Conservation (phyloP, 768 basidiomycete genomes). For the Rhodotorula taiwanensis region DNA sequence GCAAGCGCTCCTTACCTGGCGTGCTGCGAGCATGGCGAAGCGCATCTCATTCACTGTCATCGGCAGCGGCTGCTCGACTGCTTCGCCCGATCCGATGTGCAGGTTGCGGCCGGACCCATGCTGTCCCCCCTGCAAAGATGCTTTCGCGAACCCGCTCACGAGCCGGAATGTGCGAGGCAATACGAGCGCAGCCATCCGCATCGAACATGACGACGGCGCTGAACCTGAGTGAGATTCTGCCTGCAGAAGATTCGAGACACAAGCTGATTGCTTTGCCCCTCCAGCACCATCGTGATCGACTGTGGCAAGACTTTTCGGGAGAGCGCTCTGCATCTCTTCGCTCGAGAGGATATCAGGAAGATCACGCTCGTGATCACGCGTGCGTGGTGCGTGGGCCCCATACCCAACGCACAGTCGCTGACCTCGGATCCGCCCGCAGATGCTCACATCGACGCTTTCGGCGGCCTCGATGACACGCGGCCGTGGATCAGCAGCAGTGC, state of each 20-base stretch:
- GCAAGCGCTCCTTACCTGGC: too few relatives aligned
- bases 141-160: conserved; percentile 50
- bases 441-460: conserved; percentile 76
- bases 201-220: conserved; percentile 35
- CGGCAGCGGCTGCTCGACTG: conserved; percentile 14
- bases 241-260: neutral
- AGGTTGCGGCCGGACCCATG: conserved; percentile 58
- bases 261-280: neutral
- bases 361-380: conserved; percentile 74
- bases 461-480: conserved; percentile 81
- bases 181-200: conserved; percentile 63
- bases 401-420: too few relatives aligned
- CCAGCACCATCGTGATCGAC: conserved; percentile 33
- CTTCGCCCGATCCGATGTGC: conserved; percentile 56
- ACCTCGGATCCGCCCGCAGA: too few relatives aligned
- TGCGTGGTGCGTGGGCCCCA: too few relatives aligned
- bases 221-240: neutral
- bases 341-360: conserved; percentile 49
- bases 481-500: conserved; percentile 65
- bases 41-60: conserved; percentile 13
- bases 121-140: conserved; percentile 63
- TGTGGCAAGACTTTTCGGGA: conserved; percentile 40
- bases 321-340: conserved; percentile 32
- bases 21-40: too few relatives aligned
- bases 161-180: conserved; percentile 70